phyloP scores from a whole-genome alignment of 768 basidiomycete genomes.

The Daedaleopsis sinensis region DNA sequence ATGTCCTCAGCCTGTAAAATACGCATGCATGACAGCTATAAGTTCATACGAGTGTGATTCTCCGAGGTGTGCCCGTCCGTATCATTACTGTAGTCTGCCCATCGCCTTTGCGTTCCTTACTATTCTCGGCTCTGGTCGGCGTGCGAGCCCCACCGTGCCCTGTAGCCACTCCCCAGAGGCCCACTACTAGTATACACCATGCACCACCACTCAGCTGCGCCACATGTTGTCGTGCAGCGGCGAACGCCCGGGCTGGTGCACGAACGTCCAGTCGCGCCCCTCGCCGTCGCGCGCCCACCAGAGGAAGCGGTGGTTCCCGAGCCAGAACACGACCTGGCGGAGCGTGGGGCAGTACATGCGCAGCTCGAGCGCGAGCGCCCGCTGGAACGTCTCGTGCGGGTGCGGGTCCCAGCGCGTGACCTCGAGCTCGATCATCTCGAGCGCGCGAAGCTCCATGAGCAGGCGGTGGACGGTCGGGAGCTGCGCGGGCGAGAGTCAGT shows the following conservation, averaged over 20 bases:
- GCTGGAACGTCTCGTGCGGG: conserved; percentile 35
- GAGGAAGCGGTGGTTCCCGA: conserved; percentile 23
- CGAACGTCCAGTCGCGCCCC: conserved; percentile 12
- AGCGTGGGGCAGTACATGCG: conserved; percentile 41
- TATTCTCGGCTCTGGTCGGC: no score
- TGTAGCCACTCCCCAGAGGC: no score
- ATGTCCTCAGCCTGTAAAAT: no score
- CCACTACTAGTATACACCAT: background rate
- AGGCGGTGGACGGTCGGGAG: conserved; percentile 36
- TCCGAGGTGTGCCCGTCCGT: no score
- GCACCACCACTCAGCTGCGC: conserved; percentile 11
- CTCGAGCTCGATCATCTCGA: conserved; percentile 42
- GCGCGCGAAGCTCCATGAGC: conserved; percentile 37
- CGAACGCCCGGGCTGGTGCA: conserved; percentile 15
- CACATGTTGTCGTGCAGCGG: conserved; percentile 20
- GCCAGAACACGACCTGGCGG: conserved; percentile 39
- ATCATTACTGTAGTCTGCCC: no score
- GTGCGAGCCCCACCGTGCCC: no score
- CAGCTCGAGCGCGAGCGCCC: conserved; percentile 42
- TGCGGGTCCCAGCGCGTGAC: conserved; percentile 38
- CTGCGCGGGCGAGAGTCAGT: conserved; percentile 29
- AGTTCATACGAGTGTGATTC: no score
- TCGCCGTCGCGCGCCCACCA: conserved; percentile 30
- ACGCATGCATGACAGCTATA: no score
- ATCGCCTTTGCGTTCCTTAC: no score